Evolutionary conservation across 805 yeast genomes (phyloP), one percentile per base, ranked within the genome.

Genomic region (Blastobotrys chiropterorum): DNA sequence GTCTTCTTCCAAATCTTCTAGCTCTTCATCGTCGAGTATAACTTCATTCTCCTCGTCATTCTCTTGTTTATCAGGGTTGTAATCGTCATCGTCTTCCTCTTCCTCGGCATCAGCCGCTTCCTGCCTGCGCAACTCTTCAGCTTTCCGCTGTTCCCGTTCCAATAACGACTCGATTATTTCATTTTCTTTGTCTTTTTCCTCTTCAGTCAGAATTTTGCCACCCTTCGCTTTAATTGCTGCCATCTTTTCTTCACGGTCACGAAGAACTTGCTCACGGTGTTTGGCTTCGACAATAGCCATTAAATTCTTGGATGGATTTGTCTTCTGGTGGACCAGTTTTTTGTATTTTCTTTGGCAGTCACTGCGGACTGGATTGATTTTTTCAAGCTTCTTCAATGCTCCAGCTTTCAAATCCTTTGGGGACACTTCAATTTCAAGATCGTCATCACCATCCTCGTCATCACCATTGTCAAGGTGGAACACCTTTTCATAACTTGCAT

Each of bases 81-180:
- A 16, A 7, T 26, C 26, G 14, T 39, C 41, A 13, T 43, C 22
- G 8, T 54, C 54, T 6, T 51, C 56, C 21, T 54, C 56, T n/a
- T 48, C 50, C 3, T 40, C 51, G 22, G 44, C 54, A 3, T 45
- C 53, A n/a, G 38, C 51, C 19, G 31, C 39, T 46, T 59, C 62
- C 20, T 46, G 34, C 38, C 46, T 46, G 7, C 55, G 44, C 8
- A 58, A 31, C 30, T 54, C 57, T 15, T 59, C 63, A 13, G 58
- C 62, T 26, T 41, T 44, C n/a, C 52, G 47, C 34, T 56, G 38
- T 38, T 59, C 63, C 7, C 58, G 49, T 41, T 57, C 61, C 16
- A 56, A 43, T 8, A 58, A 46, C 11, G 51, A 20, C 43, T 59
- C 63, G 13, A 58, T 58, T 21, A 53, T 44, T 38, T 58, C 62